Evolutionary conservation across 2,329 filamentous ascomycete species (phyloP).

Genomic region (Ophiobolus disseminans): DNA sequence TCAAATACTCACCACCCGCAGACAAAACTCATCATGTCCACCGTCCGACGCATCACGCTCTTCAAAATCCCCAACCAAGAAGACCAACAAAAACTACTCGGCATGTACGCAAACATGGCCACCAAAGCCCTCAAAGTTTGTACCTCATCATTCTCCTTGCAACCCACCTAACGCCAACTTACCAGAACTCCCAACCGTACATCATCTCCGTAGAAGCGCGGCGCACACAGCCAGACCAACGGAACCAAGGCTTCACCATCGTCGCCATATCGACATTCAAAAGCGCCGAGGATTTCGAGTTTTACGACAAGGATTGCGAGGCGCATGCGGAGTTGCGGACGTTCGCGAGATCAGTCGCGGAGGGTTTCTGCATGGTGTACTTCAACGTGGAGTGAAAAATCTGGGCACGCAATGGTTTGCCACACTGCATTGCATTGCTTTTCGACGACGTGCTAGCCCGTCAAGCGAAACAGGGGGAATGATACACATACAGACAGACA

Average conservation of each 20-base stretch:
- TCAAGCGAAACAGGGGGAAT: not conserved
- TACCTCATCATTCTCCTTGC: not conserved
- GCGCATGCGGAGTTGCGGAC: constrained; percentile 58
- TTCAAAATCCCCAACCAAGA: constrained; percentile 9
- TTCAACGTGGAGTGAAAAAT: too few relatives aligned
- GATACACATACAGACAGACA: constrained; percentile 11
- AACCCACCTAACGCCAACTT: constrained; percentile 53
- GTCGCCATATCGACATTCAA: constrained; percentile 67
- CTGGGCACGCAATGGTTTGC: too few relatives aligned
- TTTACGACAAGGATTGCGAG: constrained; percentile 66
- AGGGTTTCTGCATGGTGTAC: constrained; percentile 8
- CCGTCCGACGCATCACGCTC: constrained; percentile 3
- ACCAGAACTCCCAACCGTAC: constrained; percentile 66
- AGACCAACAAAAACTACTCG: constrained; percentile 9
- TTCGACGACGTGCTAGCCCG: constrained; percentile 17
- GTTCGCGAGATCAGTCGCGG: not conserved
- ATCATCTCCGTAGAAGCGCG: constrained; percentile 64
- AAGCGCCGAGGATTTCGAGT: constrained; percentile 69
- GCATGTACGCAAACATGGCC: constrained; percentile 3
- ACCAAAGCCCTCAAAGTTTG: constrained; percentile 10
- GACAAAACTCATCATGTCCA: constrained; percentile 1
- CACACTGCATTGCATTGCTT: too few relatives aligned
- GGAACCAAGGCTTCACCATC: constrained; percentile 69
- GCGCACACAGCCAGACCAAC: constrained; percentile 60
- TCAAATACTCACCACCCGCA: too few relatives aligned